phyloP scores from a whole-genome alignment of 805 yeast genomes.

The Metschnikowia dekortorum region DNA sequence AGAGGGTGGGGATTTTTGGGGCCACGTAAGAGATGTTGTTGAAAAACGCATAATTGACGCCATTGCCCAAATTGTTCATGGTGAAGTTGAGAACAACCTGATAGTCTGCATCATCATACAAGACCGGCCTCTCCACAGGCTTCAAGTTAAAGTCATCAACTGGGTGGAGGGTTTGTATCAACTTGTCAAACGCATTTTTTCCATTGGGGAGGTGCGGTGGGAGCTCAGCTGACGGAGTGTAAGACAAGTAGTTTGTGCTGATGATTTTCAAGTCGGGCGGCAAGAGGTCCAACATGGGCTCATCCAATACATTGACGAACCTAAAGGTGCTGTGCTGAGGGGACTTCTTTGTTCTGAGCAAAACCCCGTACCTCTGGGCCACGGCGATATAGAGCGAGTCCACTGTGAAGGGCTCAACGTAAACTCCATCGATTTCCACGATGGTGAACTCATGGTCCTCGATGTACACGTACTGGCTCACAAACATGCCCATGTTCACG shows the following conservation, averaged over 20 bases:
- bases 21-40: conserved; percentile 58
- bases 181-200: conserved; percentile 32
- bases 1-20: conserved; percentile 69
- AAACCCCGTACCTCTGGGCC: conserved; percentile 76
- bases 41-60: conserved; percentile 73
- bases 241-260: conserved; percentile 53
- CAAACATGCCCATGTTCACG: conserved; percentile 67
- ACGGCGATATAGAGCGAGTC: conserved; percentile 61
- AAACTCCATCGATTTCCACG: conserved; percentile 47
- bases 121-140: conserved; percentile 52
- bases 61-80: conserved; percentile 70
- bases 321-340: conserved; percentile 32
- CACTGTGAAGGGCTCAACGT: conserved; percentile 53
- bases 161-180: conserved; percentile 22
- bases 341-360: conserved; percentile 59
- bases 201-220: conserved; percentile 25
- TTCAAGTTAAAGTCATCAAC: conserved; percentile 74
- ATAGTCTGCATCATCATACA: conserved; percentile 59
- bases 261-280: conserved; percentile 55
- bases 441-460: conserved; percentile 40
- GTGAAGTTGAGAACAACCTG: conserved; percentile 54
- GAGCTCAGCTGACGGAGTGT: conserved; percentile 25
- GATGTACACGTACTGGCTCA: conserved; percentile 49
- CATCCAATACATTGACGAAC: conserved; percentile 59
- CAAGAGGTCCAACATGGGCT: conserved; percentile 63